Evolutionary conservation across 2,329 filamentous ascomycete species (phyloP).

Genomic region (Huntiella abstrusa): DNA sequence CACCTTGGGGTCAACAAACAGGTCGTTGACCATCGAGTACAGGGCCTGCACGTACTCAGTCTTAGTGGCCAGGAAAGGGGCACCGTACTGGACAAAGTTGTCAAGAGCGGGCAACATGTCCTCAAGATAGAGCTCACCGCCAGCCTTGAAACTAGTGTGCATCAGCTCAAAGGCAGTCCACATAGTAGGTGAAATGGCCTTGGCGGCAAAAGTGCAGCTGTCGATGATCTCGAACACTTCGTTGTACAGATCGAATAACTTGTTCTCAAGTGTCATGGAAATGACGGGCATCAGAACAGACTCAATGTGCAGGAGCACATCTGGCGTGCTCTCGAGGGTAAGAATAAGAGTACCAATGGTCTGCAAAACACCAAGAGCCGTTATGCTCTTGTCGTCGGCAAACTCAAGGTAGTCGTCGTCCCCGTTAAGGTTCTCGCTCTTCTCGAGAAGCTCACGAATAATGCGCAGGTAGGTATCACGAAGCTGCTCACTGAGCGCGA

Average conservation of each 20-base stretch:
- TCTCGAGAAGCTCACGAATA: slow-evolving; percentile 75
- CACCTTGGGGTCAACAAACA: slow-evolving; percentile 84
- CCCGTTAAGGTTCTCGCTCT: slow-evolving; percentile 58
- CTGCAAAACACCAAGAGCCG: slow-evolving; percentile 84
- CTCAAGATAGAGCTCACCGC: slow-evolving; percentile 90
- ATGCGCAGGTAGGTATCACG: slow-evolving; percentile 92
- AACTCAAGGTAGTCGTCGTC: slow-evolving; percentile 80
- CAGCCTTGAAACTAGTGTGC: slow-evolving; percentile 90
- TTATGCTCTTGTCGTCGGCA: slow-evolving; percentile 95
- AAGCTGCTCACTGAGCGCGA: slow-evolving; percentile 86
- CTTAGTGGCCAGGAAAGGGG: slow-evolving; percentile 60
- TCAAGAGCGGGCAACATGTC: slow-evolving; percentile 97
- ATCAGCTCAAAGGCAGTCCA: slow-evolving; percentile 97
- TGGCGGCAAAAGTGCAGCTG: slow-evolving; percentile 95
- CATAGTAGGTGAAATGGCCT: slow-evolving; percentile 89
- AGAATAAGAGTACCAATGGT: slow-evolving; percentile 95
- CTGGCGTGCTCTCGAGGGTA: slow-evolving; percentile 89
- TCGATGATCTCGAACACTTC: slow-evolving; percentile 98
- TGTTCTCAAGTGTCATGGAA: slow-evolving; percentile 88
- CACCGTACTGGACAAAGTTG: slow-evolving; percentile 92
- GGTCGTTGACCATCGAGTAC: slow-evolving; percentile 84
- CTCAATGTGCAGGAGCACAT: slow-evolving; percentile 85
- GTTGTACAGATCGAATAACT: slow-evolving; percentile 93
- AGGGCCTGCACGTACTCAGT: slow-evolving; percentile 74
- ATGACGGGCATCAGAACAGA: slow-evolving; percentile 95